These are phyloP conservation scores for Amauroascus verrucosus DNA, from an alignment of 2,329 filamentous ascomycete genomes.

Conservation along the genomic window DNA sequence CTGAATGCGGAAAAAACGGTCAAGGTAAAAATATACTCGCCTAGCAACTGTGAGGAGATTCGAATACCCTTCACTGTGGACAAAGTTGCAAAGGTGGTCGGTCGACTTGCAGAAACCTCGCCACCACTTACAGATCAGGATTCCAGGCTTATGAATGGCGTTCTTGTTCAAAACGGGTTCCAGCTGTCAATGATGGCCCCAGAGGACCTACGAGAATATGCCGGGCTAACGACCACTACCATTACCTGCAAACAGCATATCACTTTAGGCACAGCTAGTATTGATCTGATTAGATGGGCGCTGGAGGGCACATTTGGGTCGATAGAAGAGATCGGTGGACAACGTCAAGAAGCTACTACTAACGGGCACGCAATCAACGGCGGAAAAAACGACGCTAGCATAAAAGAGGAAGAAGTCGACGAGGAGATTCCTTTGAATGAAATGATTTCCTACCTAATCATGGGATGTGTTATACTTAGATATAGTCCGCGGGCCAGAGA, in stretches of 20 bases:
- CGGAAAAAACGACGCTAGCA: conserved; percentile 12
- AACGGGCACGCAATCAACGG: conserved; percentile 33
- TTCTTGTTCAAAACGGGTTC: conserved; percentile 94
- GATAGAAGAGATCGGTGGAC: conserved; percentile 48
- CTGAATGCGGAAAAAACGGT: conserved; percentile 70
- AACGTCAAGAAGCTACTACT: conserved; percentile 20
- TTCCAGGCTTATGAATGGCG: conserved; percentile 66
- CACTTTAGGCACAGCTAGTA: conserved; percentile 73
- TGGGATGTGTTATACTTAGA: conserved; percentile 81
- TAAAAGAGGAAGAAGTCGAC: conserved; percentile 32
- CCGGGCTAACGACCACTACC: conserved; percentile 89
- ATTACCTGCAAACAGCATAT: conserved; percentile 88
- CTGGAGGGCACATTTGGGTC: conserved; percentile 88
- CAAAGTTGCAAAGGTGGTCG: conserved; percentile 92
- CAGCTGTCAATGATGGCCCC: conserved; percentile 95
- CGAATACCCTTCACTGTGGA: conserved; percentile 91
- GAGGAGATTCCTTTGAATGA: conserved; percentile 35
- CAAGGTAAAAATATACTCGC: conserved; percentile 87
- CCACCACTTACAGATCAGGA: conserved; percentile 47
- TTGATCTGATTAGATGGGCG: conserved; percentile 88
- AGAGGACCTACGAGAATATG: conserved; percentile 90
- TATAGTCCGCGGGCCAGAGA: conserved; percentile 62
- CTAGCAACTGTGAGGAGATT: conserved; percentile 88
- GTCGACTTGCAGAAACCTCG: conserved; percentile 73
- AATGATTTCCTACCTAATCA: conserved; percentile 52